Base-by-base conservation (phyloP, 306 rosid species). In the Prunus campanulata region DNA sequence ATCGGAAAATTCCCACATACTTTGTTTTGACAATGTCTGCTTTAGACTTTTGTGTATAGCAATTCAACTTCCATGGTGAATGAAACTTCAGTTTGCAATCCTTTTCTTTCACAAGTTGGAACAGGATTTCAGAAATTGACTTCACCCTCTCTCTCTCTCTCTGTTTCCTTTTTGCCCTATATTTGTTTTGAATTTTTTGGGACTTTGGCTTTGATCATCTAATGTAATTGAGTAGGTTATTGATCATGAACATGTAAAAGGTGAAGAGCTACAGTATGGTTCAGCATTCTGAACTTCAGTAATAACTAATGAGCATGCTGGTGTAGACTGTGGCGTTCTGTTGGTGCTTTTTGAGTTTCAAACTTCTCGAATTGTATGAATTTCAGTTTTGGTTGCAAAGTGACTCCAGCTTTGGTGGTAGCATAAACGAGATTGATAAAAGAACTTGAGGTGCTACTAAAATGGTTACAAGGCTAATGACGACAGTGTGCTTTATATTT, bases 391-490 rank as follows among this genome's bases (percentile, higher is more conserved):
- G 27, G 35, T 27, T 47, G 32, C 76, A 55, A 22, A 82, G 83
- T 82, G 88, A 61, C 72, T 82, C 73, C 73, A 68, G 67, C 78
- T 65, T 8, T 32, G 78, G 54, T 60, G 65, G 79, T 66, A 46
- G 61, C 72, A 48, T 78, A 27, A 74, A 70, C 52, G 82, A 70
- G 54, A 71, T 57, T 77, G 42, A 13, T 29, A 18, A 64, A 72
- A 70, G 80, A 6, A 22, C 62, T 52, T 25, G 70, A 16, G 77
- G 14, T 76, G 35, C 24, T 39, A 47, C 60, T 55, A 67, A 35
- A 50, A 74, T 49, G 51, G 11, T 47, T 82, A 68, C 25, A 25
- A 68, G 54, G 69, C 48, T 76, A 78, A 80, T 62, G 80, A 5
- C 25, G 65, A 77, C 8, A 68, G 65, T 39, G 66, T 60, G 48